These are phyloP conservation scores for Casuarina equisetifolia DNA, from an alignment of 306 rosid species.

Conservation along the genomic window DNA sequence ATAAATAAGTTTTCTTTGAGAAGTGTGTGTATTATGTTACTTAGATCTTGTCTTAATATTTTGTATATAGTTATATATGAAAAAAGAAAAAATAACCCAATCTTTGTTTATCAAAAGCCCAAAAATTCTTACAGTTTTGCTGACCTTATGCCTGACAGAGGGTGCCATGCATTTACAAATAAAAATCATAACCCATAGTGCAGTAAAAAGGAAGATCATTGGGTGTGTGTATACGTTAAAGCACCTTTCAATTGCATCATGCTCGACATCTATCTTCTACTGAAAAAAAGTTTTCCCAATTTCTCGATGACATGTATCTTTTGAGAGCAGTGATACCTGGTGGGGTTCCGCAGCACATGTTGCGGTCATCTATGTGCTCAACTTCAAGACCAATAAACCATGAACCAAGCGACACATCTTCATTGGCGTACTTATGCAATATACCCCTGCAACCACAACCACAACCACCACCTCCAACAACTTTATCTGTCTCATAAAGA, in stretches of 20 bases:
- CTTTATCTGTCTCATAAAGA: background rate
- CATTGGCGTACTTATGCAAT: slow-evolving; percentile 93
- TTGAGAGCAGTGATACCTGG: slow-evolving; percentile 60
- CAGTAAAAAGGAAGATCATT: background rate
- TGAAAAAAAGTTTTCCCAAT: background rate
- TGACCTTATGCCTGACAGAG: background rate
- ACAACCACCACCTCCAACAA: slow-evolving; percentile 27
- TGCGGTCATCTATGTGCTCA: slow-evolving; percentile 94
- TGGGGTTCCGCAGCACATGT: slow-evolving; percentile 98
- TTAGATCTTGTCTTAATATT: too few species aligned
- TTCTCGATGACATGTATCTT: background rate
- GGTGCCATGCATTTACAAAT: slow-evolving; percentile 2
- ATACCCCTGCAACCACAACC: slow-evolving; percentile 68
- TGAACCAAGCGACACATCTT: slow-evolving; percentile 96
- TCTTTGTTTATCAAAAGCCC: too few species aligned
- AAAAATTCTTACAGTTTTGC: too few species aligned
- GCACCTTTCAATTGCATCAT: background rate
- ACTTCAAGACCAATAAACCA: slow-evolving; percentile 99
- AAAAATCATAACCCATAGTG: background rate
- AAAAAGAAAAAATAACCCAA: too few species aligned
- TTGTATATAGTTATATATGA: too few species aligned
- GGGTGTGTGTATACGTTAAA: background rate
- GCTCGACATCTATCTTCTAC: background rate
- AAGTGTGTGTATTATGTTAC: too few species aligned
- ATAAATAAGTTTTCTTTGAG: background rate